Evolutionary conservation across 805 yeast genomes (phyloP).

Genomic region (Dipodascopsis uninucleata): DNA sequence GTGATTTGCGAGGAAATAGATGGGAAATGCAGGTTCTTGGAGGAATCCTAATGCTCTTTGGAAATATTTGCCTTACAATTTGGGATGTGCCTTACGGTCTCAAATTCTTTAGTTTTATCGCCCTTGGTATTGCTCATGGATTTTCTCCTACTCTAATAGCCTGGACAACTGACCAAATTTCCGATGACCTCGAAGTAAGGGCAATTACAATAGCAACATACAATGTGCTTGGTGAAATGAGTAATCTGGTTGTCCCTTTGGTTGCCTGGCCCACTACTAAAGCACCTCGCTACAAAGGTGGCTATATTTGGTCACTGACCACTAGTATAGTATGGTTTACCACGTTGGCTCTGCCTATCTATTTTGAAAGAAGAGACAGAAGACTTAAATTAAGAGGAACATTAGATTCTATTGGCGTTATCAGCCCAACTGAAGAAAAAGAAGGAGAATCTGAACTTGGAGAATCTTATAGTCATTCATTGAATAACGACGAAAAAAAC

Average conservation of each 20-base stretch:
- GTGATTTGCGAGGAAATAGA: background rate
- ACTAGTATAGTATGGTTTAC: too few relatives aligned
- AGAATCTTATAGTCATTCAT: too few relatives aligned
- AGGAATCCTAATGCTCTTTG: background rate
- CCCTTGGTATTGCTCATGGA: background rate
- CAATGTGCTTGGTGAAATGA: background rate
- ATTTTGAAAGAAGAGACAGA: too few relatives aligned
- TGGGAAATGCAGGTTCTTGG: background rate
- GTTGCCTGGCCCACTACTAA: background rate
- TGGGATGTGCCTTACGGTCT: background rate
- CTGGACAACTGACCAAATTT: background rate
- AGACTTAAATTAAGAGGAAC: too few relatives aligned
- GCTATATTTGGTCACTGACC: too few relatives aligned
- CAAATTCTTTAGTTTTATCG: background rate
- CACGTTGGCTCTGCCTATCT: too few relatives aligned
- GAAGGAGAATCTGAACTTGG: too few relatives aligned
- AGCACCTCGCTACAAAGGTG: background rate
- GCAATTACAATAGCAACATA: background rate
- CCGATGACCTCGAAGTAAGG: background rate
- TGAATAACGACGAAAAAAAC: too few relatives aligned
- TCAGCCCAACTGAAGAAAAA: too few relatives aligned
- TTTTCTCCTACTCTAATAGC: background rate
- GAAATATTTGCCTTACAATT: conserved; percentile 46
- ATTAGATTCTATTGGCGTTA: too few relatives aligned
- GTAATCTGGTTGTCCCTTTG: background rate